Base-by-base conservation (phyloP, 208 protist genomes). In the Leishmania aethiopica region DNA sequence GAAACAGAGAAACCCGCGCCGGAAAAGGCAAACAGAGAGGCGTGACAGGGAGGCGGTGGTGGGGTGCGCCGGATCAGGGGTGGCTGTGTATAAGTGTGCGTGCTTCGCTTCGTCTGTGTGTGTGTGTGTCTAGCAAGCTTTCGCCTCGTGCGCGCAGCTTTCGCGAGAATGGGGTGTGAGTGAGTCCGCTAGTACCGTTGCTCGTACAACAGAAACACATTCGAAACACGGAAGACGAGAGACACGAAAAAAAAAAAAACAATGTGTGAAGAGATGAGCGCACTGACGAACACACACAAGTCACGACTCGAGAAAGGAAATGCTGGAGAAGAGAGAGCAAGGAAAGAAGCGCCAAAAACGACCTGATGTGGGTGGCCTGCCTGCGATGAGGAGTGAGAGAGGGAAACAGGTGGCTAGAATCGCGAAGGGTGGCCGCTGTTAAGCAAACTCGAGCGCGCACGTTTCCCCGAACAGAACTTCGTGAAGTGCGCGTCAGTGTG, bases 221-320 rank as follows among this genome's bases (percentile, higher is more conserved):
- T 45, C 72, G 72, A 76, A 45, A 76, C 19, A 59, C 35, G 57
- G 53, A 19, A 59, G n/a, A 73, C 42, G 17, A n/a, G 72, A 76
- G n/a, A 62, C 19, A 37, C 76, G 71, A 73, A 83, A 22, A 55
- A 37, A 78, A 75, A 73, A 83, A 22, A 55, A 22, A 7, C 47
- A 60, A 47, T 55, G 51, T 53, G 15, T 19, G 51, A 55, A 55
- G 51, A n/a, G 62, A 32, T 37, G 32, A 40, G 62, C 62, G 32
- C 62, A 37, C 11, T 37, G 62, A 67, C 7, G 13, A 35, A 64
- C 47, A 67, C 55, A n/a, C 53, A 70, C 32, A 5, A 37, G 62
- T 67, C 62, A 32, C 62, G 2, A 40, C 62, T 40, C 28, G 32
- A 67, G 13, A 67, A 37, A 40, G 1, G 32, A 37, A 25, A 35